Percentiles rank a stretch among this genome's conserved stretches.
Conservation (phyloP, 148 eudicot species). For the Spergularia marina region DNA sequence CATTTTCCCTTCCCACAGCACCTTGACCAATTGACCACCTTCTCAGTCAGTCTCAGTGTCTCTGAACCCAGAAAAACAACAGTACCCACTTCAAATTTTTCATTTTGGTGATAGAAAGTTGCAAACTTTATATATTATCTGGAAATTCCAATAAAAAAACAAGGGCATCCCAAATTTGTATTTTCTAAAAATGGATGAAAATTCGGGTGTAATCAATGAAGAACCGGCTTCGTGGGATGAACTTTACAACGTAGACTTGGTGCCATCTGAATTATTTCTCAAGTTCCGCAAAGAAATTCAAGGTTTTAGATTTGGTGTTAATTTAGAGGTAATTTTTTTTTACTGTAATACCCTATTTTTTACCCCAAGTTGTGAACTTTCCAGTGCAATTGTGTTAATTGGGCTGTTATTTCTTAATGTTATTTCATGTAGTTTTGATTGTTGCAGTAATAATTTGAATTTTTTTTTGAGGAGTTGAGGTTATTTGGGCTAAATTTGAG, state of each 20-base stretch:
- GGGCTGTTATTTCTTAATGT: background rate
- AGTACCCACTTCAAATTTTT: too few species aligned
- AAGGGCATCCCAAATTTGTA: background rate
- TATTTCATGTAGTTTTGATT: background rate
- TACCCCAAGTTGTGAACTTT: background rate
- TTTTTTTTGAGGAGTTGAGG: too few species aligned
- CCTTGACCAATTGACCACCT: too few species aligned
- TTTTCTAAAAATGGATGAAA: conserved; percentile 41
- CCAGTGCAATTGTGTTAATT: background rate
- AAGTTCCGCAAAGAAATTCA: conserved; percentile 72
- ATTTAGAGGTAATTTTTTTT: conserved; percentile 57
- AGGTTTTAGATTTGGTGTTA: conserved; percentile 69
- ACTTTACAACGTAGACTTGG: conserved; percentile 55
- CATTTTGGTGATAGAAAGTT: too few species aligned
- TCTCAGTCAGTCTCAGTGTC: too few species aligned
- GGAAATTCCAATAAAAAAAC: background rate
- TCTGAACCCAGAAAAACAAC: too few species aligned
- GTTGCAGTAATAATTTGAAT: background rate
- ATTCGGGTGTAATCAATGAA: conserved; percentile 35
- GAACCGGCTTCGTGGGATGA: conserved; percentile 83
- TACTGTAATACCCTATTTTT: background rate
- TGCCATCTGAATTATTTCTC: conserved; percentile 75
- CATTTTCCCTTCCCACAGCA: too few species aligned
- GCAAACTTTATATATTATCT: too few species aligned
- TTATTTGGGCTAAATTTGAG: too few species aligned